Evolutionary conservation across 2,329 filamentous ascomycete species (phyloP), one percentile per base, ranked within the genome.

Genomic region (Oidium heveae): DNA sequence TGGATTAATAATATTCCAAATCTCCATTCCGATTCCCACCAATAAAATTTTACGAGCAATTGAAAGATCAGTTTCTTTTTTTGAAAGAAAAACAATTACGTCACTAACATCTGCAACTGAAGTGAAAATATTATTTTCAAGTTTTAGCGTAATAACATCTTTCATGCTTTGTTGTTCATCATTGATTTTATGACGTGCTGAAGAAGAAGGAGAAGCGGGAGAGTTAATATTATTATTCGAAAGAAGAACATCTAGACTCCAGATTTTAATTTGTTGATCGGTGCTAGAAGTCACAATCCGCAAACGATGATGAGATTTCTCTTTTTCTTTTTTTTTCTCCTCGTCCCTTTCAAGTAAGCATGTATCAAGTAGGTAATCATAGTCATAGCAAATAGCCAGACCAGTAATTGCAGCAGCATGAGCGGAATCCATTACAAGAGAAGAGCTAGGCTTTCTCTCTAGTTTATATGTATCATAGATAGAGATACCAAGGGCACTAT

Each of bases 331-430:
- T n/a, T n/a, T n/a, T 55, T 22, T 2, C 34, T 13, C 33, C 16
- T 13, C 10, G 9, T 32, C 28, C 28, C 28, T 32, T 8, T 32
- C 7, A 32, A 8, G 9, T 32, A 32, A 32, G 9, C 28, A 32
- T 8, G 7, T 4, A 56, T 28, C 53, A 56, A 58, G 51, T 33
- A 15, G 53, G 55, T 32, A 59, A 49, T n/a, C n/a, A n/a, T n/a
- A n/a, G n/a, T 13, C 55, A 56, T 5, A 20, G 55, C 71, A 54
- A 18, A 75, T 51, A 41, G 12, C 57, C 43, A 73, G 37, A 1
- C 75, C 77, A 18, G 82, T 87, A 47, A 88, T 70, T 1, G 83
- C 82, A 1, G 83, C 82, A 0, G 80, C 78, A 62, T 91, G 85
- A 0, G 83, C 81, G 1, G 72, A 71, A 24, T 69, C 69, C 1